A percentile compares a stretch with the other conserved stretches of the same genome.
Evolutionary conservation across 176 grass and related monocot species (phyloP).

Genomic region (Phyllostachys edulis): DNA sequence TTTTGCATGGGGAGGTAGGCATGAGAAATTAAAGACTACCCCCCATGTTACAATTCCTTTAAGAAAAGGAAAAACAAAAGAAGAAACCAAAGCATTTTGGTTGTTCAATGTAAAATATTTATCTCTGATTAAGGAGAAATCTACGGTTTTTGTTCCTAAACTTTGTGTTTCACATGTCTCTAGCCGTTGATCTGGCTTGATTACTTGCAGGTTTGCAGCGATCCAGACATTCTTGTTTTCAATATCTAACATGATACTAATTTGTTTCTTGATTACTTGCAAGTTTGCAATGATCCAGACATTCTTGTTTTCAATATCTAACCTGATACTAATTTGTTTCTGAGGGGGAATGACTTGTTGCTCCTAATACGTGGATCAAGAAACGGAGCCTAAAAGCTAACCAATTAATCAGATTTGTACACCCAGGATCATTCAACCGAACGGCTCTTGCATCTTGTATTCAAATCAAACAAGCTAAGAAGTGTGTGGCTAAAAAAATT

Average conservation of each 20-base stretch:
- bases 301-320: neutral
- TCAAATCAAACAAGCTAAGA: neutral
- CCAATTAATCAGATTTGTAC: neutral
- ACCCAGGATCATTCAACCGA: neutral
- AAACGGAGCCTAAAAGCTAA: neutral
- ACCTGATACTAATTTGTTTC: neutral
- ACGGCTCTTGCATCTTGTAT: neutral
- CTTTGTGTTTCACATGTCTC: neutral
- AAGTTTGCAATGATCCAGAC: neutral
- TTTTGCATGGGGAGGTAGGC: slow-evolving; percentile 44
- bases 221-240: neutral
- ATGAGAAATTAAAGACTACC: neutral
- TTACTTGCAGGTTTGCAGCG: neutral
- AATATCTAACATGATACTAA: neutral
- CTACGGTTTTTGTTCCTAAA: neutral
- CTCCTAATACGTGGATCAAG: neutral
- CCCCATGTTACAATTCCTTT: slow-evolving; percentile 39
- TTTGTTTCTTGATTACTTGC: neutral
- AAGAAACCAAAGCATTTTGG: neutral
- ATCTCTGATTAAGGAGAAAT: slow-evolving; percentile 35
- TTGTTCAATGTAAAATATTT: slow-evolving; percentile 30
- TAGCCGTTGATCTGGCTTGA: neutral
- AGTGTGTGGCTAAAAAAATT: too few species aligned
- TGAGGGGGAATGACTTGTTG: neutral
- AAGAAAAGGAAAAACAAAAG: neutral